Base-by-base conservation (phyloP, 192 early-diverging fungal species). In the Coemansia sp. region DNA sequence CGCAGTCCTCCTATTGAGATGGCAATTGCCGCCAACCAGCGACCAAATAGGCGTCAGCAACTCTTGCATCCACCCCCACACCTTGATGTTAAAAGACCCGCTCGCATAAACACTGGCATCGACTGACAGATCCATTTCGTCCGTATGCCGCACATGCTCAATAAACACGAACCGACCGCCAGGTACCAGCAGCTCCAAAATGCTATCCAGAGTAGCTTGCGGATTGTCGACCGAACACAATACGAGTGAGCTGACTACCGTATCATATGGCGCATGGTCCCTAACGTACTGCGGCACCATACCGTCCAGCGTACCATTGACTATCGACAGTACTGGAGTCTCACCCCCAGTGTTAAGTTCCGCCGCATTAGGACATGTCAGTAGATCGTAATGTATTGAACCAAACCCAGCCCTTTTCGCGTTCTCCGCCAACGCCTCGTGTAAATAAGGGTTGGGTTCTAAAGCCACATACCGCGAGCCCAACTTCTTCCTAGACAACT, bases 301-400 rank as follows among this genome's bases (percentile, higher is more conserved):
- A 8, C 24, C 38, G 49, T 78, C 80, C 36, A 83, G 62, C 22
- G 80, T 83, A 11, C 66, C 80, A 27, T 83, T 83, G 33, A 83
- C 80, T 43, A 83, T 74, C 33, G 66, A 52, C 29, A 78, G 66
- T n/a, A 44, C 29, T 3, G 74, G 79, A 16, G 36, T 15, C 38
- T 31, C 13, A 15, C 22, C 27, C 16, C 13, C 43, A 0, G 31
- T 43, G 47, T 64, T 31, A 34, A 55, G 15, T 12, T 22, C 13
- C 3, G 62, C 64, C 2, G 67, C 71, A 29, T 62, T 33, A 1
- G 73, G 66, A 27, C 74, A 70, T 3, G 79, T 76, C 13, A 66
- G 36, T 38, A 62, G 27, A 22, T 81, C 79, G 52, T 72, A 76
- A 18, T 53, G 69, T 22, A 81, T 64, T 18, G 61, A 18, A 16